Evolutionary conservation across 2,329 filamentous ascomycete species (phyloP), one percentile per base, ranked within the genome.

Genomic region (Thielaviopsis ethacetica): DNA sequence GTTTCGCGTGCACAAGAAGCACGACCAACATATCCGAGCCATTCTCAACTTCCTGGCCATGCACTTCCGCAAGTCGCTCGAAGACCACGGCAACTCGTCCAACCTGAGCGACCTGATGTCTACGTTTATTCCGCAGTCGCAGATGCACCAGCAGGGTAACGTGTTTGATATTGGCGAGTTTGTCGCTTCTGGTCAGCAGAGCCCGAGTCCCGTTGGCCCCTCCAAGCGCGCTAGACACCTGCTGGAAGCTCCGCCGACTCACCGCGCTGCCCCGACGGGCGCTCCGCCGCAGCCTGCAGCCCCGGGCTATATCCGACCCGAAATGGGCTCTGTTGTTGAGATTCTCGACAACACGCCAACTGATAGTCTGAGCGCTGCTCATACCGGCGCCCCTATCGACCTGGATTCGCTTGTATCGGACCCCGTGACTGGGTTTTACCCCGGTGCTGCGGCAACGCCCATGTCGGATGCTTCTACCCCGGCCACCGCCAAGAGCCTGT

Each of bases 21-120:
- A 98, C 67, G 93, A 98, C 68, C 95, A 91, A 68, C 96, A 91
- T 0, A 97, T 98, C 71, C 97, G 96, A 67, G 91, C 91, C n/a
- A 97, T 98, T 62, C 78, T 98, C 50, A 95, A 91, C 55, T 97
- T 98, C 70, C 78, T 98, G 21, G 93, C 91, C 53, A 97, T 94
- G 13, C 91, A 98, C 50, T 98, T 97, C 72, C 86, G 95, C 63
- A 86, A 94, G 67, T 95, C 89, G 63, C 73, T 98, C 55, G 91
- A 96, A 68, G 88, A 91, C 41, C 86, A 91, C 17, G 84, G 83
- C 34, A 80, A 81, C 19, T 77, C 81, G 1, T 82, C 88, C 67
- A 91, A 88, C 62, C 80, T 97, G 50, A 83, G 86, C 59, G 91
- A 94, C 64, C 85, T 95, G 67, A 87, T 97, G 67, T 82, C 84